Percentiles rank a stretch among this genome's conserved stretches.
These are phyloP conservation scores for Eimeria acervulina DNA, from an alignment of 169 alveolate species.

Conservation along the genomic window DNA sequence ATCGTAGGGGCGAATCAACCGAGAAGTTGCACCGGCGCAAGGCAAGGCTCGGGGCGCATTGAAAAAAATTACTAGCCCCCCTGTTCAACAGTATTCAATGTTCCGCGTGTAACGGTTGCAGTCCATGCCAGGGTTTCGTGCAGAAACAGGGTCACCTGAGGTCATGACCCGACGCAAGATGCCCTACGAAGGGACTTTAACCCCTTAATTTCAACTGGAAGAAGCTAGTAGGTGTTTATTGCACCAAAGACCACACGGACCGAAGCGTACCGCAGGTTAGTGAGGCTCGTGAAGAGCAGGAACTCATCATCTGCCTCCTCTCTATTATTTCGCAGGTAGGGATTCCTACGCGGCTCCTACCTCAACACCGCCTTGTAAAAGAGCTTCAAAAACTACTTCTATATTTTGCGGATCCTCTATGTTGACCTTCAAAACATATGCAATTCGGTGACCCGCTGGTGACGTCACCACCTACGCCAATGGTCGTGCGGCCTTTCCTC, in stretches of 20 bases:
- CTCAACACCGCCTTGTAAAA: background rate
- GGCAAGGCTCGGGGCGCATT: background rate
- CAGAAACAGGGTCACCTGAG: background rate
- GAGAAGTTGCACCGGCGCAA: background rate
- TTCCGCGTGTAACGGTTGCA: background rate
- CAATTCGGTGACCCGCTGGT: constrained; percentile 29
- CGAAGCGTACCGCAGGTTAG: background rate
- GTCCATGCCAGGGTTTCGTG: background rate
- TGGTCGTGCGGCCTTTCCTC: constrained; percentile 26
- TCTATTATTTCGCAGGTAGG: background rate
- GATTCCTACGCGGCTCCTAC: background rate
- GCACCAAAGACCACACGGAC: too few relatives aligned
- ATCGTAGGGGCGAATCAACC: background rate
- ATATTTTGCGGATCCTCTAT: background rate
- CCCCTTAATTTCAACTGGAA: background rate
- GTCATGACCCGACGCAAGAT: background rate
- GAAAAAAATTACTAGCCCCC: background rate
- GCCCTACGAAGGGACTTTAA: background rate
- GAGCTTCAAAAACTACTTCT: background rate
- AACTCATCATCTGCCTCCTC: background rate
- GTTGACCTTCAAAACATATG: background rate
- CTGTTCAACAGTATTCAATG: background rate
- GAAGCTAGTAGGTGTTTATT: background rate
- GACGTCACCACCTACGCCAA: constrained; percentile 1
- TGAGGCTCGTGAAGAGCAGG: background rate